Conservation (phyloP, 2,329 filamentous ascomycete genomes). For the Monosporascus sp. region DNA sequence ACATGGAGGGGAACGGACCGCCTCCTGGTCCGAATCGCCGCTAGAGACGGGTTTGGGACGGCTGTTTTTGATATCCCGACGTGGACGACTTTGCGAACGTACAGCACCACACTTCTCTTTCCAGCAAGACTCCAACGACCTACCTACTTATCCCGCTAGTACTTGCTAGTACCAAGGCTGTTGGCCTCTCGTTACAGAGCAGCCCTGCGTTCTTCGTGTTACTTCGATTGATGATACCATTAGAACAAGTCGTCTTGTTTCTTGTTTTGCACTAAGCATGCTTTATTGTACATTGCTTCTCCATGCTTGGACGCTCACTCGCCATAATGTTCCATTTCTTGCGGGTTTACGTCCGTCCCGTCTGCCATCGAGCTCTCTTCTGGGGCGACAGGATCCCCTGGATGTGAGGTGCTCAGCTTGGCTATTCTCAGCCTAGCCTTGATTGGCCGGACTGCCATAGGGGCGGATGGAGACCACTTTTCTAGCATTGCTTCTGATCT, state of each 20-base stretch:
- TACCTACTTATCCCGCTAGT: conserved; percentile 4
- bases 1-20: conserved; percentile 56
- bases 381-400: conserved; percentile 13
- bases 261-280: conserved; percentile 15
- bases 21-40: conserved; percentile 28
- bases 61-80: conserved; percentile 1
- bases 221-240: conserved; percentile 28
- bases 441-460: too few species aligned
- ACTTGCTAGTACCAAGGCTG: conserved; percentile 1
- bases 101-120: background rate
- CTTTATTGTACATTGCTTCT: conserved; percentile 14
- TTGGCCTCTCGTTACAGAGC: conserved; percentile 14
- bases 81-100: background rate
- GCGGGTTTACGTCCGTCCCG: background rate
- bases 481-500: too few species aligned
- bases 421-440: conserved; percentile 8
- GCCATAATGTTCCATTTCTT: conserved; percentile 5
- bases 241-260: conserved; percentile 21
- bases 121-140: background rate
- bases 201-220: conserved; percentile 13
- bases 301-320: conserved; percentile 8
- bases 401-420: conserved; percentile 14
- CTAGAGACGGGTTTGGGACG: conserved; percentile 23
- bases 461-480: too few species aligned
- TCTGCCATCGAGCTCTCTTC: conserved; percentile 9